These are phyloP conservation scores for Beta lomatogona DNA, from an alignment of 179 eudicot genomes.

Conservation along the genomic window DNA sequence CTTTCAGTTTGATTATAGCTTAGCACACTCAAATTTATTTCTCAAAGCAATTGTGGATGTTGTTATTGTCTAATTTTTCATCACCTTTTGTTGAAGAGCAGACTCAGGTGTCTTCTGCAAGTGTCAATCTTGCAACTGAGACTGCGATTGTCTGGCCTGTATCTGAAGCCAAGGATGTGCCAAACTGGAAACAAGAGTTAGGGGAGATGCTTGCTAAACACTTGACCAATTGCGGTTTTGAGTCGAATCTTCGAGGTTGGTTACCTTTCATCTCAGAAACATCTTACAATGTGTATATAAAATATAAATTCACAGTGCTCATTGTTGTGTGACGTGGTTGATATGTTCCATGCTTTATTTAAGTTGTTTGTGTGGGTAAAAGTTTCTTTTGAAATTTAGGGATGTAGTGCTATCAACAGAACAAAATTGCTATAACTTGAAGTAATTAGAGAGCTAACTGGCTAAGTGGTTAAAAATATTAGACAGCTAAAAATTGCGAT, in stretches of 20 bases:
- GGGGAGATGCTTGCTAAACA: conserved; percentile 90
- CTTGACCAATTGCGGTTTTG: conserved; percentile 85
- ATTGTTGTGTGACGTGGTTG: not conserved
- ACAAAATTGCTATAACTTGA: not conserved
- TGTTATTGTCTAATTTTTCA: not conserved
- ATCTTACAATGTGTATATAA: not conserved
- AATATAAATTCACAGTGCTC: not conserved
- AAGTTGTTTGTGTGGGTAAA: not conserved
- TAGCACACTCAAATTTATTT: not conserved
- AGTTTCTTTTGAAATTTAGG: not conserved
- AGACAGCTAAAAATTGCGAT: not conserved
- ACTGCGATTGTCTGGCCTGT: conserved; percentile 94
- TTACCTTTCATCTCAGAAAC: not conserved
- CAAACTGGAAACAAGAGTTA: conserved; percentile 73
- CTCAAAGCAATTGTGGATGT: not conserved
- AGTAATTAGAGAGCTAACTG: not conserved
- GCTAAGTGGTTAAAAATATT: not conserved
- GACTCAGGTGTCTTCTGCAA: conserved; percentile 95
- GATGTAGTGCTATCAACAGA: not conserved
- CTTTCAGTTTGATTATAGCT: not conserved
- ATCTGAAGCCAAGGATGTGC: conserved; percentile 69
- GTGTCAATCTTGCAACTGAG: conserved; percentile 87
- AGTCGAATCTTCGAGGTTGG: conserved; percentile 82
- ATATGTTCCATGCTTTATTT: not conserved
- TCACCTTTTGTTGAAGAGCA: conserved; percentile 34